Percentiles rank a stretch among this genome's conserved stretches.
Evolutionary conservation across 148 eudicot species (phyloP).

Genomic region (Polygonum aviculare): DNA sequence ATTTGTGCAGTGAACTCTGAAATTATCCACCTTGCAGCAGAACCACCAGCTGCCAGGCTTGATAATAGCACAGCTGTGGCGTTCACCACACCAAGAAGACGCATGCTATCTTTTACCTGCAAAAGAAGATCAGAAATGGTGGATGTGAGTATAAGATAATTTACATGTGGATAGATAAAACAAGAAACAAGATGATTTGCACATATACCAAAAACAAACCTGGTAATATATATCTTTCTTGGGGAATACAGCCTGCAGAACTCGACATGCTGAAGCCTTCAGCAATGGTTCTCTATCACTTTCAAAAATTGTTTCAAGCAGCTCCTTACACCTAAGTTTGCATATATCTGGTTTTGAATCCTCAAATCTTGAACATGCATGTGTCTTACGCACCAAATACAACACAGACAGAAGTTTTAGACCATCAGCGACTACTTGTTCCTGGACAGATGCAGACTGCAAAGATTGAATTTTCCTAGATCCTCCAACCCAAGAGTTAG

Average conservation of each 20-base stretch:
- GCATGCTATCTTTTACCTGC: conserved; percentile 91
- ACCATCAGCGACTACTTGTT: conserved; percentile 89
- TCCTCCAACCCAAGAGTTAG: conserved; percentile 51
- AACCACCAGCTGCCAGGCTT: conserved; percentile 74
- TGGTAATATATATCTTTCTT: conserved; percentile 76
- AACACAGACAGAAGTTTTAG: conserved; percentile 77
- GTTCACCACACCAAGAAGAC: conserved; percentile 88
- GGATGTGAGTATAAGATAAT: background rate
- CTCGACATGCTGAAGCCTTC: conserved; percentile 85
- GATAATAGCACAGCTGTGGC: conserved; percentile 61
- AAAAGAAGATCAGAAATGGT: conserved; percentile 15
- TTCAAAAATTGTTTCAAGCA: conserved; percentile 81
- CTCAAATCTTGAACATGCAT: conserved; percentile 41
- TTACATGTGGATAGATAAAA: background rate
- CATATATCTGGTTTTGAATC: conserved; percentile 47
- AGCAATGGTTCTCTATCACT: conserved; percentile 85
- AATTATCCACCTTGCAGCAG: conserved; percentile 78
- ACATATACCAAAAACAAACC: conserved; percentile 29
- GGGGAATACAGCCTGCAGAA: conserved; percentile 84
- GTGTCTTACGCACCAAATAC: conserved; percentile 48
- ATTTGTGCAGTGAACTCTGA: conserved; percentile 95
- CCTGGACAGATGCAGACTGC: conserved; percentile 72
- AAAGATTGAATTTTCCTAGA: conserved; percentile 47
- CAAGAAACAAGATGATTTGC: background rate
- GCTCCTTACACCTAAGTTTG: conserved; percentile 64